phyloP scores from a whole-genome alignment of 2,329 filamentous ascomycete species.

The Pochonia chlamydosporia region DNA sequence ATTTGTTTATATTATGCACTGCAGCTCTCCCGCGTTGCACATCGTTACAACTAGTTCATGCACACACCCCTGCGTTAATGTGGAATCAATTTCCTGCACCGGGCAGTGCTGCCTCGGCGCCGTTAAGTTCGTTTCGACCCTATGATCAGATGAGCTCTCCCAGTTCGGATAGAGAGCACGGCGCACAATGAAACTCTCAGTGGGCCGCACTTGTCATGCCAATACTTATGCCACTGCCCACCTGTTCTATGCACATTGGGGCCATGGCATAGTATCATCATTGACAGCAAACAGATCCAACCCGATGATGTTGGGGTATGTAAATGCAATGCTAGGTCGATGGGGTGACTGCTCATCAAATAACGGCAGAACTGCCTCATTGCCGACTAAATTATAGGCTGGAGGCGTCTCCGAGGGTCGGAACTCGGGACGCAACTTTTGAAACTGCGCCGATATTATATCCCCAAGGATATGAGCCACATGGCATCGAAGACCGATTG shows the following conservation, averaged over 20 bases:
- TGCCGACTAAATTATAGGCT: not conserved
- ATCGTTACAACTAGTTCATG: too few species aligned
- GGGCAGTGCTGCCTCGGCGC: too few species aligned
- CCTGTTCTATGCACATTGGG: not conserved
- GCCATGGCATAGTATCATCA: slow-evolving; percentile 1
- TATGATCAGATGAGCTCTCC: too few species aligned
- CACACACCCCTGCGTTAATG: too few species aligned
- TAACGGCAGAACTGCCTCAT: not conserved
- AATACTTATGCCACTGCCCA: too few species aligned
- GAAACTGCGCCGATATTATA: slow-evolving; percentile 17
- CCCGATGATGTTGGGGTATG: not conserved
- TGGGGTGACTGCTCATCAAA: not conserved
- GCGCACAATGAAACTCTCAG: too few species aligned
- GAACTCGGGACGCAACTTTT: slow-evolving; percentile 9
- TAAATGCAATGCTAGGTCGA: not conserved
- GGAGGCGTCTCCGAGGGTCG: not conserved
- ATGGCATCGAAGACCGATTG: slow-evolving; percentile 19
- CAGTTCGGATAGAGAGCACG: too few species aligned
- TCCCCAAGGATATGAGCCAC: slow-evolving; percentile 18
- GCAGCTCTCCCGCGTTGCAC: too few species aligned
- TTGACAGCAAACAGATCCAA: slow-evolving; percentile 1
- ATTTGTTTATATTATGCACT: too few species aligned
- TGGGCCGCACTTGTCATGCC: too few species aligned
- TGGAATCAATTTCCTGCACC: too few species aligned
- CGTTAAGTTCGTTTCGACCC: too few species aligned